Percentiles rank a stretch among this genome's conserved stretches.
These are phyloP conservation scores for Elongisporangium prolatum DNA, from an alignment of 352 stramenopile species.

Conservation along the genomic window DNA sequence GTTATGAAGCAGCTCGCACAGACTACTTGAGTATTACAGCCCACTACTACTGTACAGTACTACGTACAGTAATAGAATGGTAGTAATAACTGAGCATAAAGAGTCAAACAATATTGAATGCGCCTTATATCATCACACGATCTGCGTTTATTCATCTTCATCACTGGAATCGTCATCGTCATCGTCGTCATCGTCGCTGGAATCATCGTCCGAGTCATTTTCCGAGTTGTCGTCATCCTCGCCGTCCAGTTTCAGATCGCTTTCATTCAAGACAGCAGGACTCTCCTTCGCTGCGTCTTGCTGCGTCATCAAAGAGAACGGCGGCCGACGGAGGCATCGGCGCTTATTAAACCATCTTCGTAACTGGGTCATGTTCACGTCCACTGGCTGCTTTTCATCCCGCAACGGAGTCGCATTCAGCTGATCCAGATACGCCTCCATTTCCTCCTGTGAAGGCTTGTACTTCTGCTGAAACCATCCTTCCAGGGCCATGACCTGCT, in stretches of 20 bases:
- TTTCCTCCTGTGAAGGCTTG: slow-evolving; percentile 75
- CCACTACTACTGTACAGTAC: too few relatives aligned
- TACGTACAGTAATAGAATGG: too few relatives aligned
- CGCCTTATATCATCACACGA: slow-evolving; percentile 1
- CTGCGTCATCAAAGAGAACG: slow-evolving; percentile 80
- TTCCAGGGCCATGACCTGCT: slow-evolving; percentile 74
- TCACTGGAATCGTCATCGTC: slow-evolving; percentile 46
- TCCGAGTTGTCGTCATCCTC: slow-evolving; percentile 22
- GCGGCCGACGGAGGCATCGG: slow-evolving; percentile 72
- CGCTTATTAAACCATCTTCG: slow-evolving; percentile 86
- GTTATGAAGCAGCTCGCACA: not conserved
- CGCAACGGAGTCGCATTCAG: slow-evolving; percentile 69
- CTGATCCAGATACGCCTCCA: slow-evolving; percentile 68
- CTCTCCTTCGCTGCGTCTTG: slow-evolving; percentile 58
- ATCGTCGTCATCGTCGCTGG: slow-evolving; percentile 38
- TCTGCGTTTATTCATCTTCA: slow-evolving; percentile 18
- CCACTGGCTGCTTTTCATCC: slow-evolving; percentile 70
- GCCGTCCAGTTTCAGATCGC: slow-evolving; percentile 13
- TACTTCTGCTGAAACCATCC: slow-evolving; percentile 86
- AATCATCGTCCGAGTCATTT: slow-evolving; percentile 34
- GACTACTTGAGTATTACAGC: not conserved
- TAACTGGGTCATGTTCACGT: slow-evolving; percentile 86
- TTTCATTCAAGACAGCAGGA: slow-evolving; percentile 25
- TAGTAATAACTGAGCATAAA: slow-evolving; percentile 1
- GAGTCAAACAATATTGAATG: not conserved